Base-by-base conservation (phyloP, 371 early-diverging fungal species). In the Massospora cicadina region DNA sequence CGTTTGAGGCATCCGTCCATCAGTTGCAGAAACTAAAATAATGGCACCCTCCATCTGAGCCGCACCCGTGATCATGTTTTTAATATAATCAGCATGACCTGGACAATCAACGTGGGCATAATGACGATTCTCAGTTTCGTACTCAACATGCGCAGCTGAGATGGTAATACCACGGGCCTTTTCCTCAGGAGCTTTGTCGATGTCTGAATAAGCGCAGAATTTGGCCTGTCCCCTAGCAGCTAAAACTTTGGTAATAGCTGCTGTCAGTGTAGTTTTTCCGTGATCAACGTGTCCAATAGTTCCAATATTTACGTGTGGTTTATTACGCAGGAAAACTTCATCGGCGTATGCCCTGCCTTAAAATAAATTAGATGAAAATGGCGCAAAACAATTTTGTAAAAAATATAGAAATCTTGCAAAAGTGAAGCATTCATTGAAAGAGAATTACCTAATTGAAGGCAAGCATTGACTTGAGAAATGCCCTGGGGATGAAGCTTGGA, bases 201-300 rank as follows among this genome's bases (percentile, higher is more conserved):
- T 96, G 67, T 93, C 88, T 66, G 83, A 82, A 79, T 98, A 98
- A 74, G 89, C 95, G 72, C 80, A 81, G 83, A 90, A 93, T 75
- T 91, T 74, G n/a, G 91, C 92, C 63, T 79, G 76, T 60, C 91
- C 93, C 43, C 73, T 70, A 63, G 77, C 70, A 55, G 91, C 85
- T 65, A 94, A 79, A 60, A 90, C 89, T 82, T 95, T 96, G 71
- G 98, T 96, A 72, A 99, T 98, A 67, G 99, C 99, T 58, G 95
- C 96, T 21, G 98, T 98, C 73, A 99, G 86, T 23, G 99, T 98
- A 25, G 99, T 95, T 83, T 99, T 99, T 64, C 99, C 99, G 83
- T 99, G 99, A 75, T 99, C 99, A 68, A 99, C 99, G 80, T 99
- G 99, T 65, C 99, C 99, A 70, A 99, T 98, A 59, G 98, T 99